phyloP scores from a whole-genome alignment of 2,329 filamentous ascomycete genomes.

The Leptographium flavum region DNA sequence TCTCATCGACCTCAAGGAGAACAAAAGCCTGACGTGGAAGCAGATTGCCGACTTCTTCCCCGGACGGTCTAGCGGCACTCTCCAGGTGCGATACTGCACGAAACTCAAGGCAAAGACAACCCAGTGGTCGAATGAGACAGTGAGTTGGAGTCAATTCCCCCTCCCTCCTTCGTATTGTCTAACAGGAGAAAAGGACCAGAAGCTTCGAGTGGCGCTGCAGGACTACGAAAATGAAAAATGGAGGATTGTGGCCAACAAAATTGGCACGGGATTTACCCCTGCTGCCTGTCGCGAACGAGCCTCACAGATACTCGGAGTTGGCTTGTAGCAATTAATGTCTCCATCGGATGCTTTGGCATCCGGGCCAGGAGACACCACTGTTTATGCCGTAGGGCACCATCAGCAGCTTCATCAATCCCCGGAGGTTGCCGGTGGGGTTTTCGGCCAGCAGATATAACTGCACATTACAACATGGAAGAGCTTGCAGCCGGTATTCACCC shows the following conservation, averaged over 20 bases:
- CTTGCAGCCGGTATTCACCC: too few relatives aligned
- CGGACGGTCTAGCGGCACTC: constrained; percentile 72
- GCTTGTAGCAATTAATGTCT: constrained; percentile 42
- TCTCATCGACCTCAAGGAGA: constrained; percentile 82
- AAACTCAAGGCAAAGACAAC: constrained; percentile 90
- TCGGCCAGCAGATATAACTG: not conserved
- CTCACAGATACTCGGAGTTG: constrained; percentile 40
- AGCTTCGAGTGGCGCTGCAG: constrained; percentile 60
- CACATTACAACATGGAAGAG: too few relatives aligned
- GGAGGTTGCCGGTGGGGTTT: not conserved
- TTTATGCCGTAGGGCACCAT: constrained; percentile 23
- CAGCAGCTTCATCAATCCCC: constrained; percentile 1
- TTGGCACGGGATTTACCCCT: constrained; percentile 80
- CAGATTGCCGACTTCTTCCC: constrained; percentile 96
- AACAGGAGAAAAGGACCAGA: constrained; percentile 48
- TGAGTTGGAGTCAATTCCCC: constrained; percentile 30
- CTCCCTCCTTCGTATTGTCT: not conserved
- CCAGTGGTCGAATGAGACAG: constrained; percentile 86
- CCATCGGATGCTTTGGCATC: constrained; percentile 31
- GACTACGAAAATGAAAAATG: constrained; percentile 88
- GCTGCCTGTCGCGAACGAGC: constrained; percentile 75
- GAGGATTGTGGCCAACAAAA: constrained; percentile 82
- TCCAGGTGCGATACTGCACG: constrained; percentile 90
- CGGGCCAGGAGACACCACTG: constrained; percentile 29
- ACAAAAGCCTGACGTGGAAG: constrained; percentile 91